Conservation (phyloP, 768 basidiomycete genomes). For the Lactarius hengduanensis region DNA sequence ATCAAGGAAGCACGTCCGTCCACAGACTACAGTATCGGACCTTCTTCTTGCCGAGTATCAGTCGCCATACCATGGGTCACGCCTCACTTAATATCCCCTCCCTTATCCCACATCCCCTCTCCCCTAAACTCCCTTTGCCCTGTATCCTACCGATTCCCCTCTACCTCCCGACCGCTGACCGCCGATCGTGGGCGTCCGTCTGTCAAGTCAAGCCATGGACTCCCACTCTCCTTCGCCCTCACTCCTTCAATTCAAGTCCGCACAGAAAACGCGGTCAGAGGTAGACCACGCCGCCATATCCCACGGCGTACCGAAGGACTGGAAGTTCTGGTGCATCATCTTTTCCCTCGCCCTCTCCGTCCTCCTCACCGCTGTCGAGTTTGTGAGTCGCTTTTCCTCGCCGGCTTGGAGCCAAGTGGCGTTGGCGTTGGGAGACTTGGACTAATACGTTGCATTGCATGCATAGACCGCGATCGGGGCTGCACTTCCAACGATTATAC, state of each 20-base stretch:
- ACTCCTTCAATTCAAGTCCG: neutral
- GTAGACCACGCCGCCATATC: neutral
- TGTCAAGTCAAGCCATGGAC: neutral
- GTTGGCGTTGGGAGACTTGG: neutral
- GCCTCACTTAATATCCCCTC: neutral
- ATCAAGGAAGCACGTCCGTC: neutral
- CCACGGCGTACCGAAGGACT: constrained; percentile 22
- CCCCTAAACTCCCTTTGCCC: neutral
- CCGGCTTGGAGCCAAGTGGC: too few species aligned
- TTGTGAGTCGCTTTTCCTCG: constrained; percentile 11
- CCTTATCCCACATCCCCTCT: neutral
- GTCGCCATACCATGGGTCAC: neutral
- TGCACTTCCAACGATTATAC: constrained; percentile 35
- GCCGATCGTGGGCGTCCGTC: neutral
- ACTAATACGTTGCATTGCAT: neutral
- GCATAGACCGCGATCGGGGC: constrained; percentile 29
- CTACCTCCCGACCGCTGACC: neutral
- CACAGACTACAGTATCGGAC: too few species aligned
- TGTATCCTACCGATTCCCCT: neutral
- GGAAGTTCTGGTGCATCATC: constrained; percentile 28
- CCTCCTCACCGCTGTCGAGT: constrained; percentile 21
- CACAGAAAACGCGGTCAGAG: neutral
- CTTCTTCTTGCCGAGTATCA: neutral
- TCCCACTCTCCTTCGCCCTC: neutral
- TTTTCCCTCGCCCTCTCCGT: constrained; percentile 21